Percentiles rank a stretch among this genome's conserved stretches.
phyloP scores from a whole-genome alignment of 2,329 filamentous ascomycete species.

The Xylariaceae sp. region DNA sequence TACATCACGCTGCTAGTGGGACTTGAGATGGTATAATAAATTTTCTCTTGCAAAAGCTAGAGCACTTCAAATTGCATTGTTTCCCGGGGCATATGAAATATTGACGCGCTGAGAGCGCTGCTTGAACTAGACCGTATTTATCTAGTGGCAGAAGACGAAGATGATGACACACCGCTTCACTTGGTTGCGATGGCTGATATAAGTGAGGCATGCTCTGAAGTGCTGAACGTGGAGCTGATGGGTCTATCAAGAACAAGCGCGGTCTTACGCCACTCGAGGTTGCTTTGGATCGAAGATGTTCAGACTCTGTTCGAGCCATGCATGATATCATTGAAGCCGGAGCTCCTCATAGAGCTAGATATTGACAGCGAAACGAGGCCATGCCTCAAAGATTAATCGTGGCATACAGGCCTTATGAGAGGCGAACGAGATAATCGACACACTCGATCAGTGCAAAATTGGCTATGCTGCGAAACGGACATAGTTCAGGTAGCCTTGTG shows the following conservation, averaged over 20 bases:
- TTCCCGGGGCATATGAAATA: slow-evolving; percentile 1
- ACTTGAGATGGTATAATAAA: slow-evolving; percentile 7
- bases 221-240: slow-evolving; percentile 1
- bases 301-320: slow-evolving; percentile 1
- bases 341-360: not conserved
- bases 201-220: slow-evolving; percentile 4
- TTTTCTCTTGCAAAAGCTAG: slow-evolving; percentile 6
- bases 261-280: slow-evolving; percentile 3
- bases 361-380: not conserved
- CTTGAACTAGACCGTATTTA: slow-evolving; percentile 5
- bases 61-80: slow-evolving; percentile 1
- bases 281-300: slow-evolving; percentile 1
- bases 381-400: slow-evolving; percentile 6
- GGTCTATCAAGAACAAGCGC: not conserved
- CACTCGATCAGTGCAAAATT: not conserved
- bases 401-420: slow-evolving; percentile 3
- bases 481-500: slow-evolving; percentile 4
- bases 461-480: slow-evolving; percentile 2
- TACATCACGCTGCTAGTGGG: slow-evolving; percentile 8
- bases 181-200: slow-evolving; percentile 6
- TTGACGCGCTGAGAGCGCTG: slow-evolving; percentile 5
- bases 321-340: not conserved
- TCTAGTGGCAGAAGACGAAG: slow-evolving; percentile 3
- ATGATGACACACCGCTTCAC: slow-evolving; percentile 6
- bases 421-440: not conserved